Base-by-base conservation (phyloP, 805 yeast species). In the Metschnikowia santaceciliae region DNA sequence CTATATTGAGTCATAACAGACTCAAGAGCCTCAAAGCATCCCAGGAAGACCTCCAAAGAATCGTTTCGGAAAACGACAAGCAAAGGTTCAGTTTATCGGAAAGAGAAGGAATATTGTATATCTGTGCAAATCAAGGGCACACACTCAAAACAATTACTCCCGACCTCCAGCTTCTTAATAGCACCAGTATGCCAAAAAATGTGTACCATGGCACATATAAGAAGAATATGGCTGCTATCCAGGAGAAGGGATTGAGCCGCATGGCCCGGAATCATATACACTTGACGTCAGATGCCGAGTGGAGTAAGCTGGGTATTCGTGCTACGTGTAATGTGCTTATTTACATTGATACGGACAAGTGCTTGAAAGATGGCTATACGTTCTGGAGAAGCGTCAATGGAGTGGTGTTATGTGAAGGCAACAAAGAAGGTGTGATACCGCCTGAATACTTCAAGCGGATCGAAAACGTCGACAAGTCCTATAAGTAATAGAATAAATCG, bases 101-200 rank as follows among this genome's bases (percentile, higher is more conserved):
- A 4, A 58, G 58, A 8, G 67, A 64, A 5, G 69, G 58, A 4
- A 67, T 4, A 2, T 26, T 63, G 34, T 54, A 37, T 17, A 72
- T 92, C n/a, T 81, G 97, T 63, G 98, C 99, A 3, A 84, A 85
- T 47, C 99, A 94, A 67, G 99, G 99, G 3, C 99, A 94, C 66
- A 83, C 96, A 0, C 69, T 92, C 4, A 62, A 65, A 33, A 51
- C 59, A 0, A 71, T 83, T 0, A 76, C 71, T 19, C 75, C 77
- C 14, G 74, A 76, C 30, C 65, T 81, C 30, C 63, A 48, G 43
- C 71, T 62, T 35, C 60, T 82, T 42, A 60, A 61, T n/a, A 53
- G 63, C 17, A 70, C 65, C 0, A 72, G 77, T 3, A 71, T 81
- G 43, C 94, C 88, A 0, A 37, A 55, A 0, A 63, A 66, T 1